Evolutionary conservation across 108 stramenopile genomes (phyloP).

Genomic region (Mayamaea pseudoterrestris): DNA sequence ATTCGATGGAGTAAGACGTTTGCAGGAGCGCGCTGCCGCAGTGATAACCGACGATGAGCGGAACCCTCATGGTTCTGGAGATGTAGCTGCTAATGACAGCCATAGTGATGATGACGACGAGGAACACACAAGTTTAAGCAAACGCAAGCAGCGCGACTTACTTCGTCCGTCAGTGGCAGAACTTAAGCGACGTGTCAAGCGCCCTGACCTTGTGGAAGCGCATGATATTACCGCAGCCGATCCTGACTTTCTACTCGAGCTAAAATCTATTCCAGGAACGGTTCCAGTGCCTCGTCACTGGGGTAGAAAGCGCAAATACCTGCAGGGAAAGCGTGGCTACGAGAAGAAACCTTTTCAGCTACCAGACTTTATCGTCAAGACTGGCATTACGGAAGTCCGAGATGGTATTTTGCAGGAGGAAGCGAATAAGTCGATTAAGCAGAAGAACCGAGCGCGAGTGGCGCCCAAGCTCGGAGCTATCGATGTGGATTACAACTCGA

Average conservation of each 20-base stretch:
- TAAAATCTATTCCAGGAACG: conserved; percentile 82
- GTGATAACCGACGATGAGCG: background rate
- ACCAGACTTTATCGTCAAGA: conserved; percentile 95
- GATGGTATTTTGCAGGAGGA: conserved; percentile 81
- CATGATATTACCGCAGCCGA: conserved; percentile 95
- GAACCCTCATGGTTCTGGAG: background rate
- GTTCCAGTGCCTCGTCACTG: conserved; percentile 96
- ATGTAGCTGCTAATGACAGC: conserved; percentile 7
- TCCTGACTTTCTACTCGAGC: conserved; percentile 82
- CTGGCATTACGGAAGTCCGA: conserved; percentile 89
- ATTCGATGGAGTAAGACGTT: conserved; percentile 23
- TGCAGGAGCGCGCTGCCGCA: conserved; percentile 17
- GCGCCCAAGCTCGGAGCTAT: conserved; percentile 86
- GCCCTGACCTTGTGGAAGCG: conserved; percentile 92
- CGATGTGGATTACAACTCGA: conserved; percentile 94
- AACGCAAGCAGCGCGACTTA: conserved; percentile 79
- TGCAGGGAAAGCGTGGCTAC: conserved; percentile 92
- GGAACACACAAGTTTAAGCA: conserved; percentile 36
- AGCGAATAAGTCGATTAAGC: conserved; percentile 65
- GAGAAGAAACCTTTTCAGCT: conserved; percentile 92
- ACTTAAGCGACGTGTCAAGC: conserved; percentile 80
- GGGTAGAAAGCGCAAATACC: conserved; percentile 96
- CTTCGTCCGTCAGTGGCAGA: conserved; percentile 88
- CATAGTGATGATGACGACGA: conserved; percentile 28
- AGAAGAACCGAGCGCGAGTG: conserved; percentile 82